phyloP scores from a whole-genome alignment of 2,329 filamentous ascomycete genomes.

The Ciborinia camelliae region DNA sequence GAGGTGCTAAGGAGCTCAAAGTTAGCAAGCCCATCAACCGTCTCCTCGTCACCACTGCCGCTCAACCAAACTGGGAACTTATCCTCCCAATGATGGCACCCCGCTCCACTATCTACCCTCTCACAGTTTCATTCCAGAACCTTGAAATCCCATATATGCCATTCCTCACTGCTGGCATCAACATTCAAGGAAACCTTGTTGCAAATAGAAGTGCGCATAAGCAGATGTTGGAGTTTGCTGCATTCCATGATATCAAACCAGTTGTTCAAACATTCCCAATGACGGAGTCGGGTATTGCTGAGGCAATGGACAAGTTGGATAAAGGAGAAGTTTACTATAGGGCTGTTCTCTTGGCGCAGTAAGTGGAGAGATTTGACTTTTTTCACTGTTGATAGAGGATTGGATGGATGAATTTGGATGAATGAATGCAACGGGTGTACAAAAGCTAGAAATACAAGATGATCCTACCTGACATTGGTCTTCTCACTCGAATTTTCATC shows the following conservation, averaged over 20 bases:
- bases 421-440: not conserved
- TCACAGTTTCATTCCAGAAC: slow-evolving; percentile 52
- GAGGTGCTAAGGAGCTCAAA: slow-evolving; percentile 40
- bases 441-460: slow-evolving; percentile 13
- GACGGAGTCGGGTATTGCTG: slow-evolving; percentile 49
- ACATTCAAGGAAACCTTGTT: slow-evolving; percentile 23
- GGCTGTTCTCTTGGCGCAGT: slow-evolving; percentile 38
- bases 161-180: slow-evolving; percentile 23
- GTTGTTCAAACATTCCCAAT: slow-evolving; percentile 54
- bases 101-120: slow-evolving; percentile 58
- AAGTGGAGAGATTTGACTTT: slow-evolving; percentile 9
- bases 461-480: not conserved
- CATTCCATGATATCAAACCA: slow-evolving; percentile 53
- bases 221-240: slow-evolving; percentile 57
- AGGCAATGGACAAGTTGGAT: slow-evolving; percentile 54
- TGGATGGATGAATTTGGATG: not conserved
- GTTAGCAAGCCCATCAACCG: slow-evolving; percentile 24
- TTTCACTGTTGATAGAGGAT: not conserved
- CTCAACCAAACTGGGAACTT: slow-evolving; percentile 25
- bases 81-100: slow-evolving; percentile 24
- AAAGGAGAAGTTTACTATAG: slow-evolving; percentile 51
- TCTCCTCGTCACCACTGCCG: slow-evolving; percentile 28
- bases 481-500: not conserved
- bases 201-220: slow-evolving; percentile 46
- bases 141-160: slow-evolving; percentile 29